These are phyloP conservation scores for Austroboletus sp. DNA, from an alignment of 1,284 basidiomycete species.

Conservation along the genomic window DNA sequence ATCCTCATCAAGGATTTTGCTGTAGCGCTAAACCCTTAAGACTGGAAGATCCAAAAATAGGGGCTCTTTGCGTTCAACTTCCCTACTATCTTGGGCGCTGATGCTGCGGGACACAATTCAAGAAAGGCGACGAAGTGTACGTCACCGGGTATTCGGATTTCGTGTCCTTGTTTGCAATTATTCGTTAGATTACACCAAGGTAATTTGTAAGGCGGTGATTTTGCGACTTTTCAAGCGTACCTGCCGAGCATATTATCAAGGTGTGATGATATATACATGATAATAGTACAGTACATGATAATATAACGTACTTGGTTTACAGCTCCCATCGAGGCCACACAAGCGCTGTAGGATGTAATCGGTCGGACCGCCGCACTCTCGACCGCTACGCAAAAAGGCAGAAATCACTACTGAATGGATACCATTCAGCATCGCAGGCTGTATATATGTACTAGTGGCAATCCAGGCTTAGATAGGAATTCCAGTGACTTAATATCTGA, in stretches of 20 bases:
- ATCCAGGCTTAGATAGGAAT: too few relatives aligned
- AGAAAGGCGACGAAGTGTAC: conserved; percentile 46
- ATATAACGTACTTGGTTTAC: not conserved
- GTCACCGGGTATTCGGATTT: not conserved
- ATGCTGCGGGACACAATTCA: conserved; percentile 41
- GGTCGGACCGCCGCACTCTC: too few relatives aligned
- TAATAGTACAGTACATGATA: not conserved
- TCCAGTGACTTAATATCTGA: too few relatives aligned
- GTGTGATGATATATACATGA: conserved; percentile 18
- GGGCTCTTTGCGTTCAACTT: conserved; percentile 24
- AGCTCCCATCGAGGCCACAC: too few relatives aligned
- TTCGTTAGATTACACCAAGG: conserved; percentile 26
- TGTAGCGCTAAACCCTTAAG: conserved; percentile 24
- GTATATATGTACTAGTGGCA: too few relatives aligned
- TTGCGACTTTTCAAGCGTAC: conserved; percentile 31
- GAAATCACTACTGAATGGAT: too few relatives aligned
- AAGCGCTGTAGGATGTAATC: too few relatives aligned
- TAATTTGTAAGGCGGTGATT: conserved; percentile 3
- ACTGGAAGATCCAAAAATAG: conserved; percentile 35
- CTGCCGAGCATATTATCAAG: conserved; percentile 28
- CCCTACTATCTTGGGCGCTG: conserved; percentile 41
- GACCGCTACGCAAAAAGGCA: too few relatives aligned
- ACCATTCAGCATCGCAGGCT: too few relatives aligned
- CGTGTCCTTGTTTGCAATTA: not conserved
- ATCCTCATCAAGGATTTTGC: conserved; percentile 25